Conservation (phyloP, 2,329 filamentous ascomycete genomes). For the Penicillium expansum region DNA sequence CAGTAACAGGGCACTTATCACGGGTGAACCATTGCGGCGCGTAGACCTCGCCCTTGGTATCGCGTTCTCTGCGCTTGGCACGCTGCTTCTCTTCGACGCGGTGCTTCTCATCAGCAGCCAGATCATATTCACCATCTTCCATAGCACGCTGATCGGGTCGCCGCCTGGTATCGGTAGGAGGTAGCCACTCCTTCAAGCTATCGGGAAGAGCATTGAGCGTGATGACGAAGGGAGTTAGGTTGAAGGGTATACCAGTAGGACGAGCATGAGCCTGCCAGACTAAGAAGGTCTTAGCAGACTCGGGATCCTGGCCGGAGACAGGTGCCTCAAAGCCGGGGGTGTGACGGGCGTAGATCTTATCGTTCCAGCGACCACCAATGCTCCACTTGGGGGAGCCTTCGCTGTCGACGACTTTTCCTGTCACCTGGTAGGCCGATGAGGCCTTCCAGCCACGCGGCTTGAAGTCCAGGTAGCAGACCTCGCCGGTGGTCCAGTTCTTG, state of each 20-base stretch:
- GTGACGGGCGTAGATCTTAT: slow-evolving; percentile 89
- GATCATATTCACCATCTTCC: slow-evolving; percentile 97
- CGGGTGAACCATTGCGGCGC: slow-evolving; percentile 80
- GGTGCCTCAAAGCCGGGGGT: slow-evolving; percentile 82
- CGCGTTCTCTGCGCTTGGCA: slow-evolving; percentile 67
- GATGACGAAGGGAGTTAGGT: slow-evolving; percentile 91
- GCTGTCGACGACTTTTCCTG: slow-evolving; percentile 78
- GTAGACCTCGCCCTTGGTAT: slow-evolving; percentile 78
- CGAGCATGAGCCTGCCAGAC: slow-evolving; percentile 88
- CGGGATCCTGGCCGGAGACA: slow-evolving; percentile 54
- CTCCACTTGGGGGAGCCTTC: slow-evolving; percentile 80
- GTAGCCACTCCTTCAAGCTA: slow-evolving; percentile 70
- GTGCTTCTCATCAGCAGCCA: slow-evolving; percentile 91
- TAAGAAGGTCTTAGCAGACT: slow-evolving; percentile 72
- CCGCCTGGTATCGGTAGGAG: slow-evolving; percentile 90
- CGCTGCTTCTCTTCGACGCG: slow-evolving; percentile 90
- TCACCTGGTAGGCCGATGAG: slow-evolving; percentile 82
- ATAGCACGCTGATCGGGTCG: slow-evolving; percentile 94
- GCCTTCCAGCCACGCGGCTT: slow-evolving; percentile 96
- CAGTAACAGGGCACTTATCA: slow-evolving; percentile 70
- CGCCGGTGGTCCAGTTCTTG: slow-evolving; percentile 94
- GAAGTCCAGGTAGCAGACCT: slow-evolving; percentile 86
- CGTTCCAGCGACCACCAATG: slow-evolving; percentile 94
- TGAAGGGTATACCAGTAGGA: slow-evolving; percentile 86
- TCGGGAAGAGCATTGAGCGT: slow-evolving; percentile 91